Base-by-base conservation (phyloP, 2,329 filamentous ascomycete genomes). In the Cladosporium phlei region DNA sequence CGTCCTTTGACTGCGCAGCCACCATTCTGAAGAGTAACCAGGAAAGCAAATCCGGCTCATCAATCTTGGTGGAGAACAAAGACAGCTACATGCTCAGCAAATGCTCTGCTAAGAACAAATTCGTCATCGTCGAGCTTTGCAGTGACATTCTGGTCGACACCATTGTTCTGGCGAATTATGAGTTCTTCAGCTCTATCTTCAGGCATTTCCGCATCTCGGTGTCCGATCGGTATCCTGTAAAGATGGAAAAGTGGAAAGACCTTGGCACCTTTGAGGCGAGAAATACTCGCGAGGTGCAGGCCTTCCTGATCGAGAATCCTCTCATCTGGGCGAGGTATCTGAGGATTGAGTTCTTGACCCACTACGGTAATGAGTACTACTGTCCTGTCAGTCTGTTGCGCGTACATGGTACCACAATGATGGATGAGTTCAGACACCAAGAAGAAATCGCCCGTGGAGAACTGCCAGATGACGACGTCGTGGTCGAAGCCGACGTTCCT, bases 161-260 rank as follows among this genome's bases (percentile, higher is more conserved):
- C 0, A 76, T 98, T 30, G 93, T 97, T n/a, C 76, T 98, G 45
- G 93, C 91, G 52, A 98, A 98, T 65, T 98, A 94, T 59, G 93
- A 98, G 66, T 98, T 98, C 72, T 98, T 98, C 73, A 95, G 89
- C 46, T 96, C 89, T 63, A 96, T 95, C 78, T 86, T 97, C 58
- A 85, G 89, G 44, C 86, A 83, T 38, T 96, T 98, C 65, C 79
- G 86, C 42, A 82, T 97, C 56, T 94, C 88, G 63, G 91, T 96
- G 38, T 94, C 90, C 48, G 93, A 97, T 69, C 82, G 88, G 47
- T 97, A 96, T 66, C 93, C 93, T 1, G 86, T 93, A 45, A 97
- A 96, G 66, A 68, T 80, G 47, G 90, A 95, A 39, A 88, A 93
- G 57, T 98, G 93, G 93, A 88, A 85, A 55, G 82, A 88, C 33